Base-by-base conservation (phyloP, 805 yeast genomes). In the Tanozyma kutaoensis region DNA sequence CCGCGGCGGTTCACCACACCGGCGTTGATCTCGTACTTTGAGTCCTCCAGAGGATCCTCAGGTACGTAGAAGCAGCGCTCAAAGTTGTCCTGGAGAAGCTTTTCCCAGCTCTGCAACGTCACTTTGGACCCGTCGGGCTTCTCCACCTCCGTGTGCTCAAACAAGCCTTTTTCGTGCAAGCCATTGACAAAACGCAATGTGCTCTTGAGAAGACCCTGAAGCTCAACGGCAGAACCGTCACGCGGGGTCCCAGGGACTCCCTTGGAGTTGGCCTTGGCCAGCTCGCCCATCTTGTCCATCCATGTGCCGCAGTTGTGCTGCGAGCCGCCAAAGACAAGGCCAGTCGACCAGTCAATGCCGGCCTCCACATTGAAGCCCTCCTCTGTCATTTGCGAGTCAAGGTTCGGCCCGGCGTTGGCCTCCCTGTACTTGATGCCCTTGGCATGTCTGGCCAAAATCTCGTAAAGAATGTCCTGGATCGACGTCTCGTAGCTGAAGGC, bases 211-310 rank as follows among this genome's bases (percentile, higher is more conserved):
- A 88, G 57, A 0, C 96, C 98, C 40, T 72, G 84, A 31, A 88
- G 78, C 51, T 88, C 98, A 30, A 88, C 64, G 3, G 93, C 95
- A 2, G 96, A 95, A 20, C 98, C 98, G 52, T 86, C 95, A 46
- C 98, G 69, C 14, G 98, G 97, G 0, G 97, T 88, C 2, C 97
- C 98, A 1, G 98, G 98, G 20, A 70, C 60, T n/a, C 98, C 98
- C 39, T 76, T 79, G 32, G 72, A 76, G 1, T 78, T 76, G 0
- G 97, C 95, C 30, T 54, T 62, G 20, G 52, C 72, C 43, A 94
- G 80, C 55, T 91, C 97, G 15, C 98, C 98, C 97, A 88, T 88
- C 55, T 88, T 88, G 54, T 88, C 98, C 95, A 86, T 88, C 98
- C 98, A 88, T 0, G 98, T 91, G 14, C 98, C 98, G 58, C 98